Conservation (phyloP, 768 basidiomycete genomes). For the Mycena galopus region DNA sequence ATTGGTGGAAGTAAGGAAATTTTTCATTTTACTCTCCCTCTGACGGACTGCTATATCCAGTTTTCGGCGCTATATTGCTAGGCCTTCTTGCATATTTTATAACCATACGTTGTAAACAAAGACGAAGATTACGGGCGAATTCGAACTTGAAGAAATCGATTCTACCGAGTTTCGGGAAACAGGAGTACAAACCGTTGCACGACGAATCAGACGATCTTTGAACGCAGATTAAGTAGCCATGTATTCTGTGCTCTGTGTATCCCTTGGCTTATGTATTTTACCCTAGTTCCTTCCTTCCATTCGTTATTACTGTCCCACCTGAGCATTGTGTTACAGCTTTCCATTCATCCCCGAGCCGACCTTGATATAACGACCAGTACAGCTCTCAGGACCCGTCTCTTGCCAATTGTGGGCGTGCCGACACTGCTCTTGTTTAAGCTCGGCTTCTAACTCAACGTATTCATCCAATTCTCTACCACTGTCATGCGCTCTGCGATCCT, state of each 20-base stretch:
- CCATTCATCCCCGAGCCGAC: too few relatives aligned
- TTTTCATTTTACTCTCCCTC: background rate
- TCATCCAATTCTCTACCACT: too few relatives aligned
- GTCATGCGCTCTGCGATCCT: too few relatives aligned
- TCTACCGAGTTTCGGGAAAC: conserved; percentile 17
- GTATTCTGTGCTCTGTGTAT: background rate
- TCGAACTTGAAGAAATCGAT: conserved; percentile 6
- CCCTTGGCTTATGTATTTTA: too few relatives aligned
- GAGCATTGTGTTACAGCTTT: too few relatives aligned
- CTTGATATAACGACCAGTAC: too few relatives aligned
- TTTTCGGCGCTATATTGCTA: conserved; percentile 16
- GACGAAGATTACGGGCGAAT: background rate
- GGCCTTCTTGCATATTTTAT: conserved; percentile 12
- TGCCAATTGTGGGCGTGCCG: too few relatives aligned
- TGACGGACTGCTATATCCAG: conserved; percentile 1
- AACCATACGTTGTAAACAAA: background rate
- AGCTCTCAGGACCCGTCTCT: too few relatives aligned
- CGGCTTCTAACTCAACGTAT: too few relatives aligned
- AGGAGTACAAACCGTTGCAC: conserved; percentile 22
- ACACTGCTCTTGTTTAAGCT: too few relatives aligned
- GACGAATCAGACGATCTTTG: background rate
- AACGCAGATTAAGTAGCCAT: background rate
- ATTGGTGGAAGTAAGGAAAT: conserved; percentile 16
- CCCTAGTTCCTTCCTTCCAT: too few relatives aligned
- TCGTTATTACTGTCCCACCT: too few relatives aligned